Conservation (phyloP, 371 early-diverging fungal species). For the Dichotomocladium elegans region DNA sequence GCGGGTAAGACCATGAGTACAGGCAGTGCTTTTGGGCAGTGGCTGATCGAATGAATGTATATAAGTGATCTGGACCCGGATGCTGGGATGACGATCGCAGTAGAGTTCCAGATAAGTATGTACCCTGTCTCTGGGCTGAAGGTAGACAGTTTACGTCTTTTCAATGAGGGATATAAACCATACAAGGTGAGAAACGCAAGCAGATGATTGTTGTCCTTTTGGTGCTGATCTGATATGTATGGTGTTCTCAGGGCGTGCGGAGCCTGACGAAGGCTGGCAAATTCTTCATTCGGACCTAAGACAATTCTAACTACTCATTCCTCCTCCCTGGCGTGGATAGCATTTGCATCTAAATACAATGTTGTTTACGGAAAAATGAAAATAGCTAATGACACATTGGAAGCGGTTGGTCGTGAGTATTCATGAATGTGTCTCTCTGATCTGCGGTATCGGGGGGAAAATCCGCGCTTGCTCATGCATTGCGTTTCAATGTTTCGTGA, state of each 20-base stretch:
- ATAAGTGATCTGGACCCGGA: slow-evolving; percentile 54
- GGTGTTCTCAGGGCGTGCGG: slow-evolving; percentile 56
- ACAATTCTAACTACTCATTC: background rate
- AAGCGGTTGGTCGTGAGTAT: no score
- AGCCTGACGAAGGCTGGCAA: slow-evolving; percentile 73
- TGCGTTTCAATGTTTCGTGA: no score
- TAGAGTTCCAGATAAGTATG: slow-evolving; percentile 74
- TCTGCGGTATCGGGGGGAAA: no score
- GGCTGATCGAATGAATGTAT: background rate
- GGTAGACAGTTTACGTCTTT: slow-evolving; percentile 72
- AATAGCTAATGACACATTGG: no score
- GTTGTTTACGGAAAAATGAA: no score
- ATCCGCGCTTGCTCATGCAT: no score
- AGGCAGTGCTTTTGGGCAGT: background rate
- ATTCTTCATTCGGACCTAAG: slow-evolving; percentile 67
- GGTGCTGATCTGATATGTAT: background rate
- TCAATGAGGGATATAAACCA: slow-evolving; percentile 78
- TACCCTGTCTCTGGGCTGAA: slow-evolving; percentile 71
- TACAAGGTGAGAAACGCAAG: slow-evolving; percentile 55
- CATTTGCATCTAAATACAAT: no score
- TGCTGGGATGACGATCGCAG: slow-evolving; percentile 54
- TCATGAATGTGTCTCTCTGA: no score
- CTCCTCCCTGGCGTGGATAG: no score
- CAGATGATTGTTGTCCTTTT: background rate
- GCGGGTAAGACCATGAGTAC: slow-evolving; percentile 20